Percentiles rank a stretch among this genome's conserved stretches.
Evolutionary conservation across 1,284 basidiomycete species (phyloP).

Genomic region (Irpex rosettiformis): DNA sequence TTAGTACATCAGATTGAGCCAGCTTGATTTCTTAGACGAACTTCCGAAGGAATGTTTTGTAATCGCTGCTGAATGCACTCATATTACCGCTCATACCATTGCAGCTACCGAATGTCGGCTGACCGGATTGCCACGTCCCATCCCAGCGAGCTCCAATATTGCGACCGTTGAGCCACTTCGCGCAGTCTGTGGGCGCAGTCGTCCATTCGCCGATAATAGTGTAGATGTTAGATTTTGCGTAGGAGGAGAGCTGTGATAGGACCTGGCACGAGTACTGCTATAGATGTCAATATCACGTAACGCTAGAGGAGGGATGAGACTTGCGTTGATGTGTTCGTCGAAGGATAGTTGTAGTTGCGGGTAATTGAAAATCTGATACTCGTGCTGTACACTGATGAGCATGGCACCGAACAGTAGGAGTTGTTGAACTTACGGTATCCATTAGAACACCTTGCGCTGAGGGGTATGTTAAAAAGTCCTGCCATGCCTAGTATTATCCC

Average conservation of each 20-base stretch:
- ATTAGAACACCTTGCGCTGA: constrained; percentile 53
- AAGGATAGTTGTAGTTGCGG: constrained; percentile 51
- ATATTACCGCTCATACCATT: constrained; percentile 56
- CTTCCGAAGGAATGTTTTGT: constrained; percentile 62
- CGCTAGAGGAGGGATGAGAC: constrained; percentile 11
- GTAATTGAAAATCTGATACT: constrained; percentile 78
- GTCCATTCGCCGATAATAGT: constrained; percentile 78
- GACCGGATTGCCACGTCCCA: constrained; percentile 40
- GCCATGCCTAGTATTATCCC: constrained; percentile 46
- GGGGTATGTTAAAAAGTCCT: constrained; percentile 54
- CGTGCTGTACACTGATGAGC: constrained; percentile 44
- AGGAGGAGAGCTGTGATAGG: constrained; percentile 28
- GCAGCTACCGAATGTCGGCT: constrained; percentile 54
- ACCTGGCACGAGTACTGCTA: constrained; percentile 25
- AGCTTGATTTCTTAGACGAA: constrained; percentile 30
- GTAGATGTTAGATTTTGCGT: constrained; percentile 51
- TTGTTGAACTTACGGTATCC: constrained; percentile 42
- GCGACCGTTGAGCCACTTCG: constrained; percentile 71
- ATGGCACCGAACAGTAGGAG: background rate
- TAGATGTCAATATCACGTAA: background rate
- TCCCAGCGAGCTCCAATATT: constrained; percentile 75
- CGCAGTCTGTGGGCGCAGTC: constrained; percentile 78
- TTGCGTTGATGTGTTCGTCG: constrained; percentile 53
- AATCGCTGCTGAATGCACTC: constrained; percentile 54
- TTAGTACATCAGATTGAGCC: too few relatives aligned